phyloP scores from a whole-genome alignment of 192 early-diverging fungal species.

The Podila clonocystis region DNA sequence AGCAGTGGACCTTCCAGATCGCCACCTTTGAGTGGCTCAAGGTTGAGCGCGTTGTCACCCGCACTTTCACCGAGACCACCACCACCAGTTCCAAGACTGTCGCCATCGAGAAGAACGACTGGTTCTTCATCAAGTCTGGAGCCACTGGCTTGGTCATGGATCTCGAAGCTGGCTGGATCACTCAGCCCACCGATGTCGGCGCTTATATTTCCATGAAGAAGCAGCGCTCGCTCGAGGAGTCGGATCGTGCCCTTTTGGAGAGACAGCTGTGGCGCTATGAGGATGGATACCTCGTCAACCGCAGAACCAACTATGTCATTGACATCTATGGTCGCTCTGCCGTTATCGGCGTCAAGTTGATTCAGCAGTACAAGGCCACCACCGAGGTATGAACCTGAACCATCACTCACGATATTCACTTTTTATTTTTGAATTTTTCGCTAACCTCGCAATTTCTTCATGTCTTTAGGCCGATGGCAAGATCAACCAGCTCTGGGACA shows the following conservation, averaged over 20 bases:
- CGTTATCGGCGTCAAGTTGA: slow-evolving; percentile 44
- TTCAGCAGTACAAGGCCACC: slow-evolving; percentile 41
- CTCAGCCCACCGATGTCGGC: slow-evolving; percentile 38
- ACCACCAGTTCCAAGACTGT: slow-evolving; percentile 15
- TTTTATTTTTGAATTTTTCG: not conserved
- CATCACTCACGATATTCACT: not conserved
- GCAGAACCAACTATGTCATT: slow-evolving; percentile 41
- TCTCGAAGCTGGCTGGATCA: slow-evolving; percentile 51
- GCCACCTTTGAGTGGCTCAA: slow-evolving; percentile 34
- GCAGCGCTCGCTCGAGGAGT: slow-evolving; percentile 41
- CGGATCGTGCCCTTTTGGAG: slow-evolving; percentile 30
- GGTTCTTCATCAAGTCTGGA: slow-evolving; percentile 49
- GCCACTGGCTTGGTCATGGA: slow-evolving; percentile 42
- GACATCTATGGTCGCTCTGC: slow-evolving; percentile 48
- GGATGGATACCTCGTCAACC: slow-evolving; percentile 50
- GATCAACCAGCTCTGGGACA: slow-evolving; percentile 42
- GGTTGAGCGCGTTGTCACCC: slow-evolving; percentile 16
- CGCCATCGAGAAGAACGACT: slow-evolving; percentile 29
- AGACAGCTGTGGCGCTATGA: slow-evolving; percentile 44
- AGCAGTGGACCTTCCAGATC: slow-evolving; percentile 41
- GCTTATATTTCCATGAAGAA: slow-evolving; percentile 52
- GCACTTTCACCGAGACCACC: slow-evolving; percentile 13
- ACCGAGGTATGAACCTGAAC: slow-evolving; percentile 14
- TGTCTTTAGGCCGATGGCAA: slow-evolving; percentile 21
- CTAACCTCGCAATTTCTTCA: not conserved